Evolutionary conservation across 371 early-diverging fungal species (phyloP).

Genomic region (Actinomortierella ambigua): DNA sequence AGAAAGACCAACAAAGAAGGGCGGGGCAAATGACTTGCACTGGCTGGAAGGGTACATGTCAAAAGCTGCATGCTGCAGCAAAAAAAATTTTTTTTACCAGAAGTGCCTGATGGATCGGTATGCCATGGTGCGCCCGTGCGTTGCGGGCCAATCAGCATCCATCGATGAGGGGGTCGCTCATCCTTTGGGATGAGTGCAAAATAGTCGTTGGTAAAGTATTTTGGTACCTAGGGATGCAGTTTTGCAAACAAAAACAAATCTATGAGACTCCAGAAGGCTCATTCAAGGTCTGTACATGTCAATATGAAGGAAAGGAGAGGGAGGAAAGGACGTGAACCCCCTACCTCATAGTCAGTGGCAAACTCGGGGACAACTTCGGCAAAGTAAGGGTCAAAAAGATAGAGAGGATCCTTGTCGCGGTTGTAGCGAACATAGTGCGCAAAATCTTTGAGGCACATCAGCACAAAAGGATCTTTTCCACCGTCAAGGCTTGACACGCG

Average conservation of each 20-base stretch:
- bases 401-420: slow-evolving; percentile 42
- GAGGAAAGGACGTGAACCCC: background rate
- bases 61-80: background rate
- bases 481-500: slow-evolving; percentile 43
- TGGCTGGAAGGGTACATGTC: background rate
- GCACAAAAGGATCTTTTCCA: slow-evolving; percentile 17
- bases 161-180: slow-evolving; percentile 40
- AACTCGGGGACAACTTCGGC: slow-evolving; percentile 34
- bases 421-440: slow-evolving; percentile 31
- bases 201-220: slow-evolving; percentile 42
- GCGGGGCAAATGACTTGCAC: background rate
- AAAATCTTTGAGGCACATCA: slow-evolving; percentile 32
- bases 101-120: slow-evolving; percentile 46
- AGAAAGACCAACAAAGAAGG: no score
- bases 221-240: slow-evolving; percentile 27
- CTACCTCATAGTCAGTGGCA: slow-evolving; percentile 33
- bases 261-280: no score
- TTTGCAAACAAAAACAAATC: background rate
- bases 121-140: slow-evolving; percentile 48
- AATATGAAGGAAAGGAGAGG: no score
- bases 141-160: slow-evolving; percentile 46
- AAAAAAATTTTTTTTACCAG: slow-evolving; percentile 21
- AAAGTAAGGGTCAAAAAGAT: slow-evolving; percentile 45
- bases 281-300: no score
- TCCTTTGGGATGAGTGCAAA: slow-evolving; percentile 27